Conservation (phyloP, 2,329 filamentous ascomycete species). For the Neonectria sp. region DNA sequence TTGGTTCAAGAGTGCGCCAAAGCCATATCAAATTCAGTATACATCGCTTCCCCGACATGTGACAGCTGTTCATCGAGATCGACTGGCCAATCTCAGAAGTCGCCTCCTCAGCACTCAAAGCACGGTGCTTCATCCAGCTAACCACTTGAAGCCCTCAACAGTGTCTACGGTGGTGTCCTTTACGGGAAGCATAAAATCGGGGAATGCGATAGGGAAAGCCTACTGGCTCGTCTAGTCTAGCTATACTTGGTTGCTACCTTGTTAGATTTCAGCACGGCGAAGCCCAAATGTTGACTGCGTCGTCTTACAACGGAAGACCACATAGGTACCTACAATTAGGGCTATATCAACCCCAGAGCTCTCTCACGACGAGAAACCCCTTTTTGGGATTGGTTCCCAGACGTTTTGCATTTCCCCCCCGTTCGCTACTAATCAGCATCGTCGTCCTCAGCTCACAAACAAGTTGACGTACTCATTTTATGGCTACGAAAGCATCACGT, state of each 20-base stretch:
- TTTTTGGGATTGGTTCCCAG: too few species aligned
- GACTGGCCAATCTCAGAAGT: background rate
- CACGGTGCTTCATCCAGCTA: conserved; percentile 29
- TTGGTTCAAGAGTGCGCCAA: background rate
- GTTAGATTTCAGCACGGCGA: background rate
- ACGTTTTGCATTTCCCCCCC: too few species aligned
- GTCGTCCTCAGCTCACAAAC: too few species aligned
- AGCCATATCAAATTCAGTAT: background rate
- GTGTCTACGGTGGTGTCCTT: conserved; percentile 41
- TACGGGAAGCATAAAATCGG: conserved; percentile 37
- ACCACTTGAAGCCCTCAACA: conserved; percentile 44
- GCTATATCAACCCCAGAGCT: conserved; percentile 50
- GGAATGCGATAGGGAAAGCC: background rate
- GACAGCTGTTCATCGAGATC: background rate
- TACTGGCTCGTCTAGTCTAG: conserved; percentile 25
- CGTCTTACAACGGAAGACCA: conserved; percentile 44
- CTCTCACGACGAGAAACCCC: conserved; percentile 16
- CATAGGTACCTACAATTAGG: conserved; percentile 45
- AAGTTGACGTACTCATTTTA: too few species aligned
- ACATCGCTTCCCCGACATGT: background rate
- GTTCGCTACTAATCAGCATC: too few species aligned
- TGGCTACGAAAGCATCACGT: too few species aligned
- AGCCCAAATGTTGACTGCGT: background rate
- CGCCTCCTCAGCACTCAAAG: background rate
- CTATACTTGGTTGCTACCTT: conserved; percentile 44